Evolutionary conservation across 2,329 filamentous ascomycete genomes (phyloP), one percentile per base, ranked within the genome.

Genomic region (Talaromyces sp.): DNA sequence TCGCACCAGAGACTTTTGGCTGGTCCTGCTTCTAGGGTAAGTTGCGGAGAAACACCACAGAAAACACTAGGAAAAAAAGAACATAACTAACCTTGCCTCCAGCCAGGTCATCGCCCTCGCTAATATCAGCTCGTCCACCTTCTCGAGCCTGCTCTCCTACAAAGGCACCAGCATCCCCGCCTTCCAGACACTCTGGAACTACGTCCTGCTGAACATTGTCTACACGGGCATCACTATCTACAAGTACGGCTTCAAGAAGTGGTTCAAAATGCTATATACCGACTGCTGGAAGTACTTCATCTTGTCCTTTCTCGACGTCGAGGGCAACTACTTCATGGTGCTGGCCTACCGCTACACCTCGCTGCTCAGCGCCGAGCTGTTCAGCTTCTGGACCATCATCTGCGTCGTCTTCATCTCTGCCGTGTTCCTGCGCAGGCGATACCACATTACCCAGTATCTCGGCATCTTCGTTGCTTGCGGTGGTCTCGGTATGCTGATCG

Each of bases 341-440:
- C 84, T 97, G 57, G 95, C 94, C 5, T 98, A 98, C 80, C 85
- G 89, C 63, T 88, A 96, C 81, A 96, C 94, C 61, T 97, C 93
- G 70, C 89, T 97, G 68, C 84, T 98, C 56, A 94, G 89, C 28
- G 92, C 92, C 14, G 93, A 98, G 82, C 85, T 99, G 58, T 92
- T 99, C 79, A 97, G 97, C 82, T 98, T 98, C 80, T 98, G 94
- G 94, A 91, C 93, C 68, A 98, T 99, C 68, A 91, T 96, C 57
- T 88, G 94, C 65, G 95, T 99, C 28, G 92, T 98, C 27, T 73
- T 90, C 65, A 79, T 97, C 66, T 96, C 92, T 27, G 93, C 96
- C 78, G 67, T 87, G 66, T 82, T 97, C 69, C 86, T 99, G 63
- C 85, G 83, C 68, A 94, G 98, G 52, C 90, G 95, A 69, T 99